Conservation (phyloP, 176 grass and related monocot genomes). For the Coix lacrymajobi region DNA sequence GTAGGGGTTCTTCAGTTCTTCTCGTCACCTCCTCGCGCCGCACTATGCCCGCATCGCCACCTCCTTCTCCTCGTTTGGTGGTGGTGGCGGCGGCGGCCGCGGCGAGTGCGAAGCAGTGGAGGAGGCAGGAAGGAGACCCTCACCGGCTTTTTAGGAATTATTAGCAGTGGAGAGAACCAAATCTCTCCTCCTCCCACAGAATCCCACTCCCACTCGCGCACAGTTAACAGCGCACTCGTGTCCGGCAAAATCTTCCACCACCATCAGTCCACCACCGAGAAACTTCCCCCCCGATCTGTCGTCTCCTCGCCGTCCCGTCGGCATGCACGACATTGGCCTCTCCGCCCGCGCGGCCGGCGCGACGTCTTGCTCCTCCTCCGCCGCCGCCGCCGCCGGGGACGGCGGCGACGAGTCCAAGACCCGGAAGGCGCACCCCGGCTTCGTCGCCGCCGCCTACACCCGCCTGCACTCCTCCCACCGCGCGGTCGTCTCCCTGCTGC, state of each 20-base stretch:
- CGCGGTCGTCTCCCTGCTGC: constrained; percentile 31
- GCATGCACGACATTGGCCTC: constrained; percentile 37
- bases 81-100: too few species aligned
- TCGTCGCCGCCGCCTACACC: constrained; percentile 37
- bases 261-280: background rate
- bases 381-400: constrained; percentile 9
- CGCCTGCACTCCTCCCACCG: constrained; percentile 27
- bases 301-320: background rate
- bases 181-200: background rate
- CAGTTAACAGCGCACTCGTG: background rate
- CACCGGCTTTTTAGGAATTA: background rate
- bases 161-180: background rate
- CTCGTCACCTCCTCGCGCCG: too few species aligned
- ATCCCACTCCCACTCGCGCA: background rate
- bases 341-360: constrained; percentile 38
- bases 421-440: constrained; percentile 49
- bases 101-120: background rate
- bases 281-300: background rate
- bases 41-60: too few species aligned
- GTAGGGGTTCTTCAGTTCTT: background rate
- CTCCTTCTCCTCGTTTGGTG: too few species aligned
- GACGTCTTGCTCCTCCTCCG: background rate
- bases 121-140: background rate
- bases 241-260: background rate
- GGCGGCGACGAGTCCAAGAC: constrained; percentile 51